phyloP scores from a whole-genome alignment of 2,329 filamentous ascomycete genomes.

The Saccharata proteae region DNA sequence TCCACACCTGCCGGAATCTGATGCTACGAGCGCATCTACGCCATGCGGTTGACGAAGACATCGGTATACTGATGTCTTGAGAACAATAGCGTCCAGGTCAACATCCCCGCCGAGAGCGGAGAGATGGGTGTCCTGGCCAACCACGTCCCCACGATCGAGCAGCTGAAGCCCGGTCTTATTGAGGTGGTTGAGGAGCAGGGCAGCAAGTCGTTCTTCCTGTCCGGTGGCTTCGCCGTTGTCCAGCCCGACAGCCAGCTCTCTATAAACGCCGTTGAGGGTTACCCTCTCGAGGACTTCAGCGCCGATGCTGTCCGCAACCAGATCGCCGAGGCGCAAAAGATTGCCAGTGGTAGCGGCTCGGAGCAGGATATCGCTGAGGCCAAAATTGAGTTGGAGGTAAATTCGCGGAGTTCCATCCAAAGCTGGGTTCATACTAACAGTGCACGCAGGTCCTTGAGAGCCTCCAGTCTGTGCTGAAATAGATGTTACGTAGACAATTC shows the following conservation, averaged over 20 bases:
- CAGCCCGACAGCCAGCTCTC: constrained; percentile 90
- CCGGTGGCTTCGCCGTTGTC: constrained; percentile 91
- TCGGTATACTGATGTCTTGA: constrained; percentile 19
- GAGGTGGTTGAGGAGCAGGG: constrained; percentile 88
- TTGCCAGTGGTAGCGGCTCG: constrained; percentile 77
- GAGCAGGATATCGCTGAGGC: constrained; percentile 98
- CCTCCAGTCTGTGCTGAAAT: constrained; percentile 70
- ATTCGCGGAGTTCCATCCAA: constrained; percentile 19
- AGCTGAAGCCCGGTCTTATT: constrained; percentile 91
- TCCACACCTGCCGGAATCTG: constrained; percentile 10
- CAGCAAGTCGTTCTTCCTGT: constrained; percentile 97
- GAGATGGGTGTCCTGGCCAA: constrained; percentile 99
- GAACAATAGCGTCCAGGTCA: constrained; percentile 74
- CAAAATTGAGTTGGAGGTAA: constrained; percentile 96
- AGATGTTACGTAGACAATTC: constrained; percentile 40
- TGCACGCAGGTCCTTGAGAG: constrained; percentile 61
- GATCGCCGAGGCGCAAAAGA: constrained; percentile 91
- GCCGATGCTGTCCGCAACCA: constrained; percentile 77
- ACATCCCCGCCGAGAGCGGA: constrained; percentile 93
- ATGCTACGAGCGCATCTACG: neutral
- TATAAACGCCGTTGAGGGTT: constrained; percentile 98
- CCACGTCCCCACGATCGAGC: constrained; percentile 97
- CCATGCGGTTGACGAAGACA: constrained; percentile 4
- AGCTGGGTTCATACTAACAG: constrained; percentile 23
- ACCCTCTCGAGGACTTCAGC: constrained; percentile 91